Percentiles rank a stretch among this genome's conserved stretches.
These are phyloP conservation scores for Patellifolia procumbens DNA, from an alignment of 179 eudicot genomes.

Conservation along the genomic window DNA sequence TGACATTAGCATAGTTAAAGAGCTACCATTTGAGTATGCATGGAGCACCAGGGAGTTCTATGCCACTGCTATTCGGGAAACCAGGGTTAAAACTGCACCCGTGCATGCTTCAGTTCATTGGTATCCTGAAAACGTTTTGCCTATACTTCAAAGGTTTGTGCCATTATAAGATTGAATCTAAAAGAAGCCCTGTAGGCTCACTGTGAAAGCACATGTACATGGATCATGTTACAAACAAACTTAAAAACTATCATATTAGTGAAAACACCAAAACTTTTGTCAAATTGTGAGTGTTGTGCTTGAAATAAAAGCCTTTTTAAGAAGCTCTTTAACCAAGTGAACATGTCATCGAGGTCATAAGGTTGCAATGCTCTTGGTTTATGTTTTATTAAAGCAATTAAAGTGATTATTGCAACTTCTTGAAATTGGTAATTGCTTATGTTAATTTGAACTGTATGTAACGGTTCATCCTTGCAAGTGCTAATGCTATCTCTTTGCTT, in stretches of 20 bases:
- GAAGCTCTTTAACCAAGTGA: too few relatives aligned
- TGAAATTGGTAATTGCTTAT: neutral
- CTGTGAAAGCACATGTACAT: neutral
- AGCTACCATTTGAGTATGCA: constrained; percentile 78
- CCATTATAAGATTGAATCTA: neutral
- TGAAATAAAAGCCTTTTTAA: too few relatives aligned
- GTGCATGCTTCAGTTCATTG: constrained; percentile 96
- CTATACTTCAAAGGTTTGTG: constrained; percentile 72
- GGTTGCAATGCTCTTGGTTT: neutral
- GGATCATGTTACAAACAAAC: neutral
- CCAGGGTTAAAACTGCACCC: constrained; percentile 91
- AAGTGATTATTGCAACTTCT: neutral
- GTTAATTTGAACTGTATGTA: neutral
- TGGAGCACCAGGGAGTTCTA: constrained; percentile 98
- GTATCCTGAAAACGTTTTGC: constrained; percentile 83
- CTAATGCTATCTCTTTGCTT: constrained; percentile 16
- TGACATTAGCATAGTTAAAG: constrained; percentile 78
- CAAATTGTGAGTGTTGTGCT: neutral
- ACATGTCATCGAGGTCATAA: neutral
- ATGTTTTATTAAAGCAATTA: neutral
- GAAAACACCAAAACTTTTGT: neutral
- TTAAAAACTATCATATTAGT: neutral
- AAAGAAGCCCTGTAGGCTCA: neutral
- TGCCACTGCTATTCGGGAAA: constrained; percentile 83
- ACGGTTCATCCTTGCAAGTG: neutral